These are phyloP conservation scores for Paracorniculantispora psalliotae DNA, from an alignment of 2,329 filamentous ascomycete species.

Conservation along the genomic window DNA sequence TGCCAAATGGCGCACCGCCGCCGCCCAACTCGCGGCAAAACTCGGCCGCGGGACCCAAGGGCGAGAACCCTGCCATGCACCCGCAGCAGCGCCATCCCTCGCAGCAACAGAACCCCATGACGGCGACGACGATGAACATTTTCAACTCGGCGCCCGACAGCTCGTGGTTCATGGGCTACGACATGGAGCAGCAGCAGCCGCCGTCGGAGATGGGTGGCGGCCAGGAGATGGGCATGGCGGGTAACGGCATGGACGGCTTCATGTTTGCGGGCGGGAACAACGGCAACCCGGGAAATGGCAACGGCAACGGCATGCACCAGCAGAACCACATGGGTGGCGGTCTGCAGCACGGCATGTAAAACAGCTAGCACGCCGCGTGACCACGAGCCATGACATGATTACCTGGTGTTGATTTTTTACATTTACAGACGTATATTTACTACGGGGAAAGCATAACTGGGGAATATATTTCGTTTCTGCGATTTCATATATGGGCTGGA, in stretches of 20 bases:
- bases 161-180: slow-evolving; percentile 92
- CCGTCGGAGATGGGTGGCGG: slow-evolving; percentile 60
- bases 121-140: slow-evolving; percentile 16
- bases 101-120: slow-evolving; percentile 11
- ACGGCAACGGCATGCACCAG: slow-evolving; percentile 3
- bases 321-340: slow-evolving; percentile 12
- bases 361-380: too few species aligned
- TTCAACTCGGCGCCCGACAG: slow-evolving; percentile 45
- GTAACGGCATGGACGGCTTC: slow-evolving; percentile 45
- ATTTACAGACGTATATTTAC: too few species aligned
- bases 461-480: background rate
- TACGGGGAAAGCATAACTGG: slow-evolving; percentile 4
- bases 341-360: slow-evolving; percentile 11
- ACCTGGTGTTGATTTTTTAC: background rate
- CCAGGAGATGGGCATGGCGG: slow-evolving; percentile 41
- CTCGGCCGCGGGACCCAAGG: background rate
- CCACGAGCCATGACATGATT: background rate
- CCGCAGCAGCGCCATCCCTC: background rate
- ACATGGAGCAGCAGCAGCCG: slow-evolving; percentile 69
- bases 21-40: slow-evolving; percentile 20
- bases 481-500: background rate
- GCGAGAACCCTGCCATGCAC: background rate
- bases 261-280: slow-evolving; percentile 36
- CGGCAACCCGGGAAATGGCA: slow-evolving; percentile 4
- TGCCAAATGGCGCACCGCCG: slow-evolving; percentile 30